These are phyloP conservation scores for Thamnidium elegans DNA, from an alignment of 192 early-diverging fungal species.

Conservation along the genomic window DNA sequence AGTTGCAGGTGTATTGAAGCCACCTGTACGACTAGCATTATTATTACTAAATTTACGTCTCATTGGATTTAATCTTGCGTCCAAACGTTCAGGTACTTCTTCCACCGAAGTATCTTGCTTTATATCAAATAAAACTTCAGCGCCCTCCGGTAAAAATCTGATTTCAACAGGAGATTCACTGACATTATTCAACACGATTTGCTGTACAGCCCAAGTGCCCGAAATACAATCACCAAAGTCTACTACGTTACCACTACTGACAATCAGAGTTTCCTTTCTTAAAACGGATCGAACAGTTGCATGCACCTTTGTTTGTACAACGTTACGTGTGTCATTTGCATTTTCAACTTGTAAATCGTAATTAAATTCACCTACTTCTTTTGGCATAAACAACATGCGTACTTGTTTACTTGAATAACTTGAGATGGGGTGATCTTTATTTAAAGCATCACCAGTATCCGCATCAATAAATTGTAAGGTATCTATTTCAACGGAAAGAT, in stretches of 20 bases:
- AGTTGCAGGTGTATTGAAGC: slow-evolving; percentile 27
- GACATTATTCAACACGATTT: slow-evolving; percentile 79
- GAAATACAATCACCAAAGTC: slow-evolving; percentile 95
- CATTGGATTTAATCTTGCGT: slow-evolving; percentile 2
- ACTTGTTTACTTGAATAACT: slow-evolving; percentile 70
- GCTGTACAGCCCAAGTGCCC: slow-evolving; percentile 81
- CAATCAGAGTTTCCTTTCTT: slow-evolving; percentile 68
- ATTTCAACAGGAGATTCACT: slow-evolving; percentile 74
- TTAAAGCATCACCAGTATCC: slow-evolving; percentile 54
- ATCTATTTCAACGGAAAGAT: slow-evolving; percentile 56
- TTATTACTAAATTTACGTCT: slow-evolving; percentile 12
- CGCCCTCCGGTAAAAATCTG: slow-evolving; percentile 60
- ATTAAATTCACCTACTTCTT: slow-evolving; percentile 84
- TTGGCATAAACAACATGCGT: slow-evolving; percentile 81
- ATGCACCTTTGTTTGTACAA: slow-evolving; percentile 75
- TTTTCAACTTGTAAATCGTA: slow-evolving; percentile 92
- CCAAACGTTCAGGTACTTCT: slow-evolving; percentile 1
- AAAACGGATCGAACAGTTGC: slow-evolving; percentile 73
- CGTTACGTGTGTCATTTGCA: slow-evolving; percentile 81
- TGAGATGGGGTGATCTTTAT: slow-evolving; percentile 55
- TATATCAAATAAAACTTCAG: slow-evolving; percentile 58
- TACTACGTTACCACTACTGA: slow-evolving; percentile 68
- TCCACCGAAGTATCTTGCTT: slow-evolving; percentile 32
- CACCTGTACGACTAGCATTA: slow-evolving; percentile 2
- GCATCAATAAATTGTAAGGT: slow-evolving; percentile 77